Percentiles rank a stretch among this genome's conserved stretches.
Evolutionary conservation across 2,329 filamentous ascomycete genomes (phyloP).

Genomic region (Mariannaea elegans): DNA sequence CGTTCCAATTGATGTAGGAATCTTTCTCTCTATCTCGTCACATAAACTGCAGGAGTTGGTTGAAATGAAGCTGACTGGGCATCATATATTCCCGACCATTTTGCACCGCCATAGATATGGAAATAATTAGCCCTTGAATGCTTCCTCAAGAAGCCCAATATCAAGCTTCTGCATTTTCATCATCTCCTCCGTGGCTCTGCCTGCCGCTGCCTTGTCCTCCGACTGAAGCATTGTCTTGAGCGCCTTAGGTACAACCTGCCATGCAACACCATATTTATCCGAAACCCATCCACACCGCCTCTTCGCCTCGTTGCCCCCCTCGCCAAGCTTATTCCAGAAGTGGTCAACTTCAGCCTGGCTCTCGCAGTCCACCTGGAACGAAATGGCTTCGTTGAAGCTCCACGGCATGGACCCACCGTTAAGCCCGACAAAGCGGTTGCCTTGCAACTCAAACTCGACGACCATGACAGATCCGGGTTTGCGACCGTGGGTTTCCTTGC

Average conservation of each 20-base stretch:
- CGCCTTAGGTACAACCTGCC: slow-evolving; percentile 55
- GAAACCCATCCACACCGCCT: slow-evolving; percentile 56
- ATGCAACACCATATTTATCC: slow-evolving; percentile 56
- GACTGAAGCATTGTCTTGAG: slow-evolving; percentile 47
- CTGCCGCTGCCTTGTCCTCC: slow-evolving; percentile 46
- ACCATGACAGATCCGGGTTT: slow-evolving; percentile 45
- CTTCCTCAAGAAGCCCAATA: slow-evolving; percentile 49
- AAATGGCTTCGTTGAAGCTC: slow-evolving; percentile 52
- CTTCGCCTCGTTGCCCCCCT: slow-evolving; percentile 48
- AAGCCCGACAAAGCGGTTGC: slow-evolving; percentile 51
- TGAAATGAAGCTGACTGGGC: too few relatives aligned
- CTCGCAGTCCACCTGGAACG: slow-evolving; percentile 55
- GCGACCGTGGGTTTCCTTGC: slow-evolving; percentile 43
- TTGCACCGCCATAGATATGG: too few relatives aligned
- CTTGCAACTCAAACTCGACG: slow-evolving; percentile 51
- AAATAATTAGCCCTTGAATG: slow-evolving; percentile 38
- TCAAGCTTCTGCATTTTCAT: slow-evolving; percentile 55
- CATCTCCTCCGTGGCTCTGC: slow-evolving; percentile 47
- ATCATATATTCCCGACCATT: too few relatives aligned
- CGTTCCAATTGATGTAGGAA: not conserved
- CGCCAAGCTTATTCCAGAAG: slow-evolving; percentile 54
- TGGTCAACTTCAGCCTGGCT: slow-evolving; percentile 58
- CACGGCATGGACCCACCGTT: slow-evolving; percentile 54
- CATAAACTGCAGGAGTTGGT: too few relatives aligned
- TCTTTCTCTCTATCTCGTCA: too few relatives aligned